Evolutionary conservation across 768 basidiomycete species (phyloP), one percentile per base, ranked within the genome.

Genomic region (Gyrodon lividus): DNA sequence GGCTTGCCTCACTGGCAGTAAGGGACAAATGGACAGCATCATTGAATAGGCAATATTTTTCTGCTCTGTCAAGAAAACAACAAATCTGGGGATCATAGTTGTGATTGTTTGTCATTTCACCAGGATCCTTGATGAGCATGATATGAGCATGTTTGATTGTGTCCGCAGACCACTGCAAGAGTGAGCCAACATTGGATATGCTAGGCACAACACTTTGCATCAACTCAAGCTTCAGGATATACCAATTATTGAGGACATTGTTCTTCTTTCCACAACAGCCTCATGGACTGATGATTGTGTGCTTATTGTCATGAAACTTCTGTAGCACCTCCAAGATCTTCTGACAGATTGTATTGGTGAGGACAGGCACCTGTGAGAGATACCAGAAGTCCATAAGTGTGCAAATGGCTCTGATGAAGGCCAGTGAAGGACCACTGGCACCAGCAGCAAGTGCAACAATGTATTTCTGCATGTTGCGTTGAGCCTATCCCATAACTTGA

Each of bases 191-290:
- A n/a, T 44, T 30, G 6, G 46, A 43, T 8, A 74, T 72, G 46
- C 59, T 70, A 0, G 55, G 46, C 8, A 61, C 50, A 5, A 75
- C 62, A 34, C 64, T 70, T 17, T 73, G 72, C 20, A 74, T 52
- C 14, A 72, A 56, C 35, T 74, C 68, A 4, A 77, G 67, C 54
- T 78, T 78, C 1, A 72, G 76, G 38, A 78, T 76, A 8, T 69
- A 42, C 60, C 69, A 77, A 42, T 74, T 52, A 8, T 68, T 35
- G 30, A 72, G 67, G 1, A 62, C 38, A 5, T 62, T 48, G 23
- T 62, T 54, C 30, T 50, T 55, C 37, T 61, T 66, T 26, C 70
- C 66, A 5, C 43, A 14, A 16, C 63, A 54, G 24, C 24, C 24
- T 24, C 24, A 3, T 6, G 6, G 6, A 24, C 24, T 24, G 24